Conservation (phyloP, 2,329 filamentous ascomycete species). For the Curvularia lunata region DNA sequence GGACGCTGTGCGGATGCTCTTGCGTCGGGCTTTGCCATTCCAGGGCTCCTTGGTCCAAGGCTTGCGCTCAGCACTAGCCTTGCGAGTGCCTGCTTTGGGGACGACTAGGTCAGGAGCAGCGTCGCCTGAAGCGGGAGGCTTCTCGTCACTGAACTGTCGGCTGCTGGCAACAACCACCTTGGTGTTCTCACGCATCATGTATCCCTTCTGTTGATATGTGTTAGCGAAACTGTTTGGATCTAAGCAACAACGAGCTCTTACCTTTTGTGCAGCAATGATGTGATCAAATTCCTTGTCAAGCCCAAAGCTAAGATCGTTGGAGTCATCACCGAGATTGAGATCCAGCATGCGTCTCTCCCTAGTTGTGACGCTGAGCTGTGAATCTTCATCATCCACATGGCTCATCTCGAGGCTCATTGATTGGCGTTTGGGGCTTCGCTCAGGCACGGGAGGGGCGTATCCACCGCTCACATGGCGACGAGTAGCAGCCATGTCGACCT, state of each 20-base stretch:
- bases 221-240: not conserved
- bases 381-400: slow-evolving; percentile 42
- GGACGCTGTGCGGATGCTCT: slow-evolving; percentile 65
- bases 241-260: not conserved
- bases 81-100: slow-evolving; percentile 74
- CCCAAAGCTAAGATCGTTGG: slow-evolving; percentile 78
- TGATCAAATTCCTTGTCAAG: slow-evolving; percentile 93
- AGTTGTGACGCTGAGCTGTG: slow-evolving; percentile 38
- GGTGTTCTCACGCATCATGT: slow-evolving; percentile 97
- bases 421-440: slow-evolving; percentile 47
- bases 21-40: slow-evolving; percentile 79
- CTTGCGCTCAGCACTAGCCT: slow-evolving; percentile 68
- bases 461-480: slow-evolving; percentile 85
- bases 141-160: slow-evolving; percentile 65
- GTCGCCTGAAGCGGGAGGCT: slow-evolving; percentile 59
- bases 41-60: slow-evolving; percentile 98
- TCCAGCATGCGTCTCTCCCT: slow-evolving; percentile 66
- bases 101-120: slow-evolving; percentile 52
- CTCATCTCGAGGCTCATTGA: slow-evolving; percentile 45
- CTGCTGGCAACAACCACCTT: slow-evolving; percentile 93
- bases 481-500: slow-evolving; percentile 84
- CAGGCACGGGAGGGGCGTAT: slow-evolving; percentile 54
- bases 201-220: slow-evolving; percentile 73
- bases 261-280: slow-evolving; percentile 91
- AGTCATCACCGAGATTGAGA: slow-evolving; percentile 74